Conservation (phyloP, 2,329 filamentous ascomycete species). For the Trichophyton verrucosum region DNA sequence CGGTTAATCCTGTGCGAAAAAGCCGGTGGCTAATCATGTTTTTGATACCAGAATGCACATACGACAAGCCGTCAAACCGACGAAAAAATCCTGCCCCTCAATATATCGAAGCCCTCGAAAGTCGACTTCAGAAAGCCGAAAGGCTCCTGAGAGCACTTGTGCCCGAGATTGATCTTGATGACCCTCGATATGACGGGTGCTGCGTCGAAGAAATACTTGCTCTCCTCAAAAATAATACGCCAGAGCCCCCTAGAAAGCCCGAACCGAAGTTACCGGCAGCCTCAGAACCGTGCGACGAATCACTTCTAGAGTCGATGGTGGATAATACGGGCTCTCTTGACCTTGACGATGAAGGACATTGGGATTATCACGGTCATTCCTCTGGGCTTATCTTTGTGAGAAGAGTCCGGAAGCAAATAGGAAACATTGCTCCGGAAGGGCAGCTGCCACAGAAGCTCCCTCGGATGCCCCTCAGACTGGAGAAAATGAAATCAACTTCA, state of each 20-base stretch:
- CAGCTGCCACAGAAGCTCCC: slow-evolving; percentile 39
- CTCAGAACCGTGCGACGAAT: slow-evolving; percentile 46
- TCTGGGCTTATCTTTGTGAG: slow-evolving; percentile 82
- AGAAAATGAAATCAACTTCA: slow-evolving; percentile 54
- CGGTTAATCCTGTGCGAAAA: background rate
- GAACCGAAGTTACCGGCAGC: slow-evolving; percentile 17
- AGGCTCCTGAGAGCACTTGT: slow-evolving; percentile 64
- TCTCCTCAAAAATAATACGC: slow-evolving; percentile 25
- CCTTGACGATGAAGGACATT: slow-evolving; percentile 78
- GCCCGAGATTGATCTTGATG: slow-evolving; percentile 72
- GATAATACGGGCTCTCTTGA: slow-evolving; percentile 83
- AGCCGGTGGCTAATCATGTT: background rate
- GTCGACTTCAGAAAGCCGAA: slow-evolving; percentile 70
- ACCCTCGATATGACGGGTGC: slow-evolving; percentile 67
- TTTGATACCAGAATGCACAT: slow-evolving; percentile 62
- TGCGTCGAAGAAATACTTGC: slow-evolving; percentile 50
- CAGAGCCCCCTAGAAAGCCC: slow-evolving; percentile 15
- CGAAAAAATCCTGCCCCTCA: slow-evolving; percentile 82
- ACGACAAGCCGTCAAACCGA: slow-evolving; percentile 87
- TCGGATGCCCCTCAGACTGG: slow-evolving; percentile 48
- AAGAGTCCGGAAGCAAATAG: slow-evolving; percentile 77
- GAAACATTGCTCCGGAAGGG: slow-evolving; percentile 52
- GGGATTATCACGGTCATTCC: slow-evolving; percentile 90
- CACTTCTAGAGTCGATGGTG: slow-evolving; percentile 84
- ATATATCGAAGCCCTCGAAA: slow-evolving; percentile 82